Evolutionary conservation across 495 filamentous ascomycete genomes (phyloP), one percentile per base, ranked within the genome.

Genomic region (Astrothelium subdiscretum): DNA sequence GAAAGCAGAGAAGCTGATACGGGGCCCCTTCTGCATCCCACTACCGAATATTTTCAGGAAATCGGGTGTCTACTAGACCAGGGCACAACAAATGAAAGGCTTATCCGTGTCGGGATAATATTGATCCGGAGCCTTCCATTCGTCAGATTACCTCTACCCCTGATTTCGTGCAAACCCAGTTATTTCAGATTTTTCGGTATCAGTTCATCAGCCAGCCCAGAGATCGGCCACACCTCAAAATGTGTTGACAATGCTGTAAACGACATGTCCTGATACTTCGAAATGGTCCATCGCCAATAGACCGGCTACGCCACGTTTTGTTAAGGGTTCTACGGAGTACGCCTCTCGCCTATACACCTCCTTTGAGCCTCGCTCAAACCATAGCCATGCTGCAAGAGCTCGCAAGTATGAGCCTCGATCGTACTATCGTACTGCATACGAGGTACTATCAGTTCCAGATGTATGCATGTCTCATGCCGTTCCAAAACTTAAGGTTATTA

Each of bases 401-500:
- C 48, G 48, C 48, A 54, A 54, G 8, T 27, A 54, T 54, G 48
- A 54, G 48, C 48, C 20, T 22, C 43, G 43, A 48, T 54, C 48
- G 48, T 54, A 29, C 48, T 54, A 26, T 54, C 48, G 24, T 54
- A 26, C 48, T 54, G 6, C 29, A 29, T 54, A 54, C 48, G 48
- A 54, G 48, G 24, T 54, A 54, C 48, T 29, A 54, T 54, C 22
- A 26, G 24, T 54, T 54, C 48, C 15, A 26, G 48, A 26, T 24
- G n/a, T 29, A 54, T 29, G 48, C 48, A 26, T 54, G 48, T 54
- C 24, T 54, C 18, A 54, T 54, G 48, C 48, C 22, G 20, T 24
- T 54, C 48, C 48, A 1, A 48, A 54, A 54, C 48, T 54, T 54
- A 54, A 54, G 48, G 48, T 54, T 54, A 54, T 54, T 54, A 54